Evolutionary conservation across 164 flowering plant species (phyloP), one percentile per base, ranked within the genome.

Genomic region (Magnolia kwangsiensis): DNA sequence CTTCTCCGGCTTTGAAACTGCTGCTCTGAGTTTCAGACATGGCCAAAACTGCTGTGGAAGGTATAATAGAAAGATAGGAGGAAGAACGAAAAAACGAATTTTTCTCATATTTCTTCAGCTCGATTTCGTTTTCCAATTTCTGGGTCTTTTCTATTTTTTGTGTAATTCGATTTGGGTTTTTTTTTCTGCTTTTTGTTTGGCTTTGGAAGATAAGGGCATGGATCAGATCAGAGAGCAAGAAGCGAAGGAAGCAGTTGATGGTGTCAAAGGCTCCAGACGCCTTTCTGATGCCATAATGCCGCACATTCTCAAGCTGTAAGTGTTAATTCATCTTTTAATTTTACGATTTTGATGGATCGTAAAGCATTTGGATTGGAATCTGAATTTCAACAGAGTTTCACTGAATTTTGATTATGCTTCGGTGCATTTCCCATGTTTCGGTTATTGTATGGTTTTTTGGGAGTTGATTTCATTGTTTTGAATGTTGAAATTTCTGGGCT

Each of bases 281-380:
- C 21, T 84, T 65, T 74, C 89, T 50, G 91, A 88, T 80, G 66
- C 75, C n/a, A 84, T 92, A 31, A 69, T 92, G 27, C 94, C 94
- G 71, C 94, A 88, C 71, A 79, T 92, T 73, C 87, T 92, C 73
- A 88, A 86, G 76, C 75, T 92, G 94, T 91, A 80, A 91, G 93
- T 83, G 19, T 55, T 64, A 55, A 55, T 55, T 55, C 59, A 55
- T 55, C 11, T 55, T 55, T 55, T 55, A 55, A 9, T 55, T 55
- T 55, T 55, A 14, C 23, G 6, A 69, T 31, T 49, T 69, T 29
- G 11, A 19, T 13, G 19, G 14, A 59, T 59, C 18, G 63, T 37
- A 37, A 37, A 37, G 19, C 19, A 59, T 59, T 59, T 19, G 8
- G 19, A 19, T 59, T 59, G 63, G 63, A 19, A 59, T 59, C 4